phyloP scores from a whole-genome alignment of 116 monocot species.

The Trichopus zeylanicus region DNA sequence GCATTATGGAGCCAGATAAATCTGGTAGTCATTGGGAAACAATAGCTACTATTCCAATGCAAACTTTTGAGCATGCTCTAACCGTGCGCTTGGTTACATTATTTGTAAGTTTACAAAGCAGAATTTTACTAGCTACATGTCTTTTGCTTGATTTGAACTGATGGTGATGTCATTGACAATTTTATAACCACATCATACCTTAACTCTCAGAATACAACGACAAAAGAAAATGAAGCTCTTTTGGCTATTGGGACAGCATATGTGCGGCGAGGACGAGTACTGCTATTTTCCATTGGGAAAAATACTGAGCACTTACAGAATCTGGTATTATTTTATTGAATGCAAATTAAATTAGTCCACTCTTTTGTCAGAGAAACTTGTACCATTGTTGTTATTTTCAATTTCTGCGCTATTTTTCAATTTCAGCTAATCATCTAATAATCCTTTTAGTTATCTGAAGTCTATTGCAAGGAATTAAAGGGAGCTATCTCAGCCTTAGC shows the following conservation, averaged over 20 bases:
- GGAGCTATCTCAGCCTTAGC: constrained; percentile 94
- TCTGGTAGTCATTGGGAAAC: constrained; percentile 74
- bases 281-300: constrained; percentile 68
- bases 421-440: background rate
- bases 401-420: no score
- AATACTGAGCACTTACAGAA: constrained; percentile 53
- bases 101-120: constrained; percentile 42
- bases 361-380: no score
- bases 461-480: constrained; percentile 92
- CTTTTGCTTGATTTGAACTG: background rate
- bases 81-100: constrained; percentile 83
- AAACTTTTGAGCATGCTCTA: constrained; percentile 81
- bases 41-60: constrained; percentile 79
- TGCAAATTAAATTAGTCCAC: no score
- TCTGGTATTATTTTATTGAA: constrained; percentile 22
- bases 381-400: background rate
- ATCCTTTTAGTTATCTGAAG: constrained; percentile 52
- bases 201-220: constrained; percentile 58
- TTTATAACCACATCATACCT: constrained; percentile 1
- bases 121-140: background rate
- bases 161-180: background rate
- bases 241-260: constrained; percentile 91
- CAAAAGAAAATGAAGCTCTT: constrained; percentile 81
- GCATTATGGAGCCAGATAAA: constrained; percentile 78
- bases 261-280: constrained; percentile 85